phyloP scores from a whole-genome alignment of 345 rosid genomes.

The Erodium maritimum region DNA sequence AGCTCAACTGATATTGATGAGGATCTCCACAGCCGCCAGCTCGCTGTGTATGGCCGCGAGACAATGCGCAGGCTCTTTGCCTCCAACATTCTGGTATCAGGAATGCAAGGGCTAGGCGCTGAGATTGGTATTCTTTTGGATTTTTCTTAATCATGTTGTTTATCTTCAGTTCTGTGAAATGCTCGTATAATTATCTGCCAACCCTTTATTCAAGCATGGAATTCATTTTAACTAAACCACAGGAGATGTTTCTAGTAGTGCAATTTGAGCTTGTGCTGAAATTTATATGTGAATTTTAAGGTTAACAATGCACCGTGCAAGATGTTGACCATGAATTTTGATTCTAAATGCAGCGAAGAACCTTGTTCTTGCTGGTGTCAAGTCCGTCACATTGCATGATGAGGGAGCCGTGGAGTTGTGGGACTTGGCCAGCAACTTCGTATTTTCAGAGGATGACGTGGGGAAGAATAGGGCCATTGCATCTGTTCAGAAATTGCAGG shows the following conservation, averaged over 20 bases:
- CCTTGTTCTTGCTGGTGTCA: constrained; percentile 92
- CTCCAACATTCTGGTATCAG: constrained; percentile 74
- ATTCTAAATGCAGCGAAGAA: constrained; percentile 67
- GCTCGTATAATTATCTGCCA: not conserved
- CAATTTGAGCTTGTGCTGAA: not conserved
- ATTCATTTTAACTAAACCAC: too few species aligned
- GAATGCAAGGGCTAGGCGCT: constrained; percentile 90
- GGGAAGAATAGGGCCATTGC: constrained; percentile 95
- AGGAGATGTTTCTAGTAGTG: too few species aligned
- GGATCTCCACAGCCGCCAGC: constrained; percentile 98
- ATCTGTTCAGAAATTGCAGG: constrained; percentile 87
- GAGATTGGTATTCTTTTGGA: constrained; percentile 58
- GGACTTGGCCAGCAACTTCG: constrained; percentile 86
- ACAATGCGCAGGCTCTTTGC: constrained; percentile 95
- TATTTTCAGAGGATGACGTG: constrained; percentile 66
- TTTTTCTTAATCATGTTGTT: not conserved
- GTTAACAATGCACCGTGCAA: not conserved
- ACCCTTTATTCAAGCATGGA: not conserved
- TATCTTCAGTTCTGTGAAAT: not conserved
- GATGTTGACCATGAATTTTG: not conserved
- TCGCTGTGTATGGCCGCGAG: constrained; percentile 97
- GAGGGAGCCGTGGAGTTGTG: constrained; percentile 70
- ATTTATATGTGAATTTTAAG: not conserved
- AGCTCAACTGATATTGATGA: constrained; percentile 79
- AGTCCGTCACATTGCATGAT: constrained; percentile 94